These are phyloP conservation scores for Lycium ferocissimum DNA, from an alignment of 257 asterid species.

Conservation along the genomic window DNA sequence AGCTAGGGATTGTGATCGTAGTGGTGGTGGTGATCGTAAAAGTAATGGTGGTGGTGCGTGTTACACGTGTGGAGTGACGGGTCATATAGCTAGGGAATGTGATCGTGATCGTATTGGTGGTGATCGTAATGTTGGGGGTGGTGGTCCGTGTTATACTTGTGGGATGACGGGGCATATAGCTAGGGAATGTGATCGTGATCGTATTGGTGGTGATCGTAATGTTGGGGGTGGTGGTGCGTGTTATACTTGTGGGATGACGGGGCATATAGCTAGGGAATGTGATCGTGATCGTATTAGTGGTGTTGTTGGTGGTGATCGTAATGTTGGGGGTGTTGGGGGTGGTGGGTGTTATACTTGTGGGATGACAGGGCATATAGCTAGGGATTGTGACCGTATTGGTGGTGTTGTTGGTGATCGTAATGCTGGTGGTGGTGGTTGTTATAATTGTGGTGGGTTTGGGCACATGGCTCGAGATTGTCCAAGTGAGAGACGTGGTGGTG, in stretches of 20 bases:
- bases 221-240: slow-evolving; percentile 44
- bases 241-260: slow-evolving; percentile 48
- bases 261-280: slow-evolving; percentile 54
- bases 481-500: slow-evolving; percentile 37
- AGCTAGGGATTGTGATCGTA: slow-evolving; percentile 18
- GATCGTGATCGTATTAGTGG: neutral
- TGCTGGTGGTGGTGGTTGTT: slow-evolving; percentile 51
- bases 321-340: slow-evolving; percentile 2
- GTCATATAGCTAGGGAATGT: slow-evolving; percentile 54
- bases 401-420: slow-evolving; percentile 35
- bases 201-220: slow-evolving; percentile 32
- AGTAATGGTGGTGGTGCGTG: slow-evolving; percentile 43
- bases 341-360: slow-evolving; percentile 57
- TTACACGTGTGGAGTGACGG: slow-evolving; percentile 48
- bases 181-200: slow-evolving; percentile 43
- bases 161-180: slow-evolving; percentile 53
- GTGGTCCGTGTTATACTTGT: slow-evolving; percentile 46
- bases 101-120: slow-evolving; percentile 28
- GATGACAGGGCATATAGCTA: slow-evolving; percentile 50
- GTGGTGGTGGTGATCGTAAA: neutral
- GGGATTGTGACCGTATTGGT: slow-evolving; percentile 41
- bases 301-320: slow-evolving; percentile 30
- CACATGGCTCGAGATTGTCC: slow-evolving; percentile 66
- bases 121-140: slow-evolving; percentile 29
- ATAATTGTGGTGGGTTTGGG: slow-evolving; percentile 60